These are phyloP conservation scores for Catunica adiposa DNA, from an alignment of 2,329 filamentous ascomycete genomes.

Conservation along the genomic window DNA sequence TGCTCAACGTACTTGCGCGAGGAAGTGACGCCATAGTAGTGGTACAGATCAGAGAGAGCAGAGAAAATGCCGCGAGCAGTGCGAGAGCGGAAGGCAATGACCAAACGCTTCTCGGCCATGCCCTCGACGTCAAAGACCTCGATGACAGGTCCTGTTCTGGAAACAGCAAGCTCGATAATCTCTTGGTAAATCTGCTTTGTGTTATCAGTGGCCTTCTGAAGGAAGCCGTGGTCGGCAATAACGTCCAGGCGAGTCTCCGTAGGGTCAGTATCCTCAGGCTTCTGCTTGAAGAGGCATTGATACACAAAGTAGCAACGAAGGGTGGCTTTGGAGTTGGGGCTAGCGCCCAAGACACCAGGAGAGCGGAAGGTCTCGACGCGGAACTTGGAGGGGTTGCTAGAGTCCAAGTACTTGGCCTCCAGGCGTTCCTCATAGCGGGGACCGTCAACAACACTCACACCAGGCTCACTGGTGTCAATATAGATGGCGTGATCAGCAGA, in stretches of 20 bases:
- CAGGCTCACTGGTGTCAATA: constrained; percentile 91
- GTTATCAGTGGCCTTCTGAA: constrained; percentile 90
- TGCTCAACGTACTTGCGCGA: constrained; percentile 97
- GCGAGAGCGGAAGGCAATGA: constrained; percentile 85
- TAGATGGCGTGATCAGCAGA: constrained; percentile 90
- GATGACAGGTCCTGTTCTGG: constrained; percentile 81
- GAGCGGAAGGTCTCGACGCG: constrained; percentile 96
- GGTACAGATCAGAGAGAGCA: constrained; percentile 86
- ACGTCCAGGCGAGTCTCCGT: constrained; percentile 79
- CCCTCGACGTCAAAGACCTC: constrained; percentile 94
- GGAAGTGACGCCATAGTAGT: constrained; percentile 95
- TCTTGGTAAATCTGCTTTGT: constrained; percentile 93
- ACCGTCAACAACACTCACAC: constrained; percentile 56
- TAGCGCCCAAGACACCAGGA: constrained; percentile 56
- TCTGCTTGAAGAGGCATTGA: constrained; percentile 76
- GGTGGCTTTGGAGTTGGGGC: constrained; percentile 55
- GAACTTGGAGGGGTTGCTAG: constrained; percentile 57
- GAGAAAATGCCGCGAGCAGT: constrained; percentile 90
- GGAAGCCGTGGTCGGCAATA: constrained; percentile 83
- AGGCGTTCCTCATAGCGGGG: constrained; percentile 90
- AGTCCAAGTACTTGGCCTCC: constrained; percentile 88
- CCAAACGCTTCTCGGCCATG: constrained; percentile 78
- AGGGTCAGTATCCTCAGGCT: constrained; percentile 50
- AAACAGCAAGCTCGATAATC: constrained; percentile 72
- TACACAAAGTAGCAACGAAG: constrained; percentile 98